Conservation (phyloP, 495 filamentous ascomycete species). For the Daldinia concentrica region DNA sequence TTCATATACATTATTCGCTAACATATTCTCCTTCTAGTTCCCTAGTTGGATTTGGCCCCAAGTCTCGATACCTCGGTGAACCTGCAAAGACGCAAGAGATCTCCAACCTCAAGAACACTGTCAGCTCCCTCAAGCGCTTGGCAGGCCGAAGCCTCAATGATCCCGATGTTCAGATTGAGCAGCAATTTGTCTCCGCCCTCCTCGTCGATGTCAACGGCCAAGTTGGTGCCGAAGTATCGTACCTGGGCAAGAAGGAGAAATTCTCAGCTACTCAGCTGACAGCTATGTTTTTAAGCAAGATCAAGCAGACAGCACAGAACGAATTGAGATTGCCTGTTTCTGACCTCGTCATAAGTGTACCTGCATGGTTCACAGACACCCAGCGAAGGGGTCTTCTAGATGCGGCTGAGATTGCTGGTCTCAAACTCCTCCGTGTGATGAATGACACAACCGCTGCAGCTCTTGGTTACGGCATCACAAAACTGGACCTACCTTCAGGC, state of each 20-base stretch:
- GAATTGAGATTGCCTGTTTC: conserved; percentile 94
- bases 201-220: conserved; percentile 92
- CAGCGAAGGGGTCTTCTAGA: conserved; percentile 91
- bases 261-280: conserved; percentile 92
- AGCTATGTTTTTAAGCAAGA: conserved; percentile 94
- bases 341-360: conserved; percentile 93
- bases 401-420: conserved; percentile 91
- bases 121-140: conserved; percentile 89
- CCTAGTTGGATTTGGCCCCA: conserved; percentile 93
- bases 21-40: conserved; percentile 64
- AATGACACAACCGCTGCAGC: conserved; percentile 98
- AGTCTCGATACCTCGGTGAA: conserved; percentile 92
- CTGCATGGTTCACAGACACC: conserved; percentile 95
- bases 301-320: conserved; percentile 83
- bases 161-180: conserved; percentile 90
- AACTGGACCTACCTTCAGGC: conserved; percentile 83
- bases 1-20: conserved; percentile 9
- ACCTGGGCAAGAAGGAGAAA: conserved; percentile 92
- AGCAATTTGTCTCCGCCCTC: conserved; percentile 85
- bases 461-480: conserved; percentile 97
- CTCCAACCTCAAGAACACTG: conserved; percentile 99
- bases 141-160: conserved; percentile 86
- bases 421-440: conserved; percentile 92
- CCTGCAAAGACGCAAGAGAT: conserved; percentile 98
- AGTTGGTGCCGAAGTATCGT: conserved; percentile 93